Base-by-base conservation (phyloP, 768 basidiomycete genomes). In the Rhizopogon salebrosus region DNA sequence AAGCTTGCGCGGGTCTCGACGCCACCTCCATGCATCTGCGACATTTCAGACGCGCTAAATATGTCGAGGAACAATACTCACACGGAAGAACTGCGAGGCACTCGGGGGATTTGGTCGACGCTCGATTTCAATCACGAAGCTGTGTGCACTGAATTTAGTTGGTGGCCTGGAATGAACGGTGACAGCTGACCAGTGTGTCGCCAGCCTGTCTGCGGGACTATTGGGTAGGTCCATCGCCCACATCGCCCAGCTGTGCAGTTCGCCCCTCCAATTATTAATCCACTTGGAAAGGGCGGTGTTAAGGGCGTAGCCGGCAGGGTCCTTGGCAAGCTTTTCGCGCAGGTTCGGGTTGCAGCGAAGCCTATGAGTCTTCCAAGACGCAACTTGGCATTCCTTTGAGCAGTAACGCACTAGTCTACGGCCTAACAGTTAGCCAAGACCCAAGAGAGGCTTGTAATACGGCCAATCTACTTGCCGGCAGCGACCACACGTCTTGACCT, bases 331-430 rank as follows among this genome's bases (percentile, higher is more conserved):
- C 18, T 24, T 53, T 1, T 57, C 56, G 40, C 57, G 53, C 34
- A 61, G 31, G n/a, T 45, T 27, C 8, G 51, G 42, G 22, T 38
- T 48, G 42, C 62, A 59, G 20, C 55, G 57, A 45, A 35, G 51
- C 41, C 65, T 67, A 52, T 68, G 68, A 9, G 64, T 62, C 41
- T 22, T 58, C 68, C 65, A 67, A 3, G 65, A 66, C 0, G 58
- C 63, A 4, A 59, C 58, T 42, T 69, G 63, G 48, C 66, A 67
- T 48, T 57, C 57, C 26, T 58, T 58, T 13, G 65, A 67, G 48
- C 67, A 69, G 41, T 69, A 68, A 13, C 61, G 62, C 20, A 67
- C 67, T 39, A 67, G 43, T 29, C 63, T 64, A 6, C 29, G 13
- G 41, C 31, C 13, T 20, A 5, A 18, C 24, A 10, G 8, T 29